These are phyloP conservation scores for Fusarium staphyleae DNA, from an alignment of 2,329 filamentous ascomycete genomes.

Conservation along the genomic window DNA sequence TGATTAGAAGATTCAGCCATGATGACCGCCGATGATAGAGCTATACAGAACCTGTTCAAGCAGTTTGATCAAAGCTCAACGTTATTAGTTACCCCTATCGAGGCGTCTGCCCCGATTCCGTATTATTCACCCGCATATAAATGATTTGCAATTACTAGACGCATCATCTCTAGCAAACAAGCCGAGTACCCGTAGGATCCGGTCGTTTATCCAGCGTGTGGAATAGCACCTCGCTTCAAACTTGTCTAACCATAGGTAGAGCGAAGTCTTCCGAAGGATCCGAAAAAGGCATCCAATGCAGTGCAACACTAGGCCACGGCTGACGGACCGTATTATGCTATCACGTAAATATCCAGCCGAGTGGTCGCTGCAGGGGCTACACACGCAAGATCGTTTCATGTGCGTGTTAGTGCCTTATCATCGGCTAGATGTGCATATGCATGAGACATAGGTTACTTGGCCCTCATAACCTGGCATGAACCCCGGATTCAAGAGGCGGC, in stretches of 20 bases:
- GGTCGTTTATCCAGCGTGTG: too few relatives aligned
- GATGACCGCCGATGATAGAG: too few relatives aligned
- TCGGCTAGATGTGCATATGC: constrained; percentile 6
- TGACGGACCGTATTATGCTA: background rate
- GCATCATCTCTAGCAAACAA: background rate
- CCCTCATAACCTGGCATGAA: too few relatives aligned
- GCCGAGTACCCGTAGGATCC: too few relatives aligned
- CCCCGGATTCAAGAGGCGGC: too few relatives aligned
- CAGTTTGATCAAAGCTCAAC: background rate
- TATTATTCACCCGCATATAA: constrained; percentile 1
- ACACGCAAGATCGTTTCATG: background rate
- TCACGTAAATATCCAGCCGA: background rate
- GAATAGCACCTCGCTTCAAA: too few relatives aligned
- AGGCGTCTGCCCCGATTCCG: background rate
- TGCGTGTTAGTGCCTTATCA: background rate
- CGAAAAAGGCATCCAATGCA: too few relatives aligned
- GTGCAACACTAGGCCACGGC: background rate
- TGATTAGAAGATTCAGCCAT: constrained; percentile 4
- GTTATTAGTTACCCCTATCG: background rate
- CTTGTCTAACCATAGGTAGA: too few relatives aligned
- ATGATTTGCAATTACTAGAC: background rate
- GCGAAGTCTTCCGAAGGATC: too few relatives aligned
- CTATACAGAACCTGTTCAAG: too few relatives aligned
- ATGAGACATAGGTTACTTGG: constrained; percentile 1
- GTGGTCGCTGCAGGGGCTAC: background rate